These are phyloP conservation scores for Colletotrichum chrysophilum DNA, from an alignment of 2,329 filamentous ascomycete species.

Conservation along the genomic window DNA sequence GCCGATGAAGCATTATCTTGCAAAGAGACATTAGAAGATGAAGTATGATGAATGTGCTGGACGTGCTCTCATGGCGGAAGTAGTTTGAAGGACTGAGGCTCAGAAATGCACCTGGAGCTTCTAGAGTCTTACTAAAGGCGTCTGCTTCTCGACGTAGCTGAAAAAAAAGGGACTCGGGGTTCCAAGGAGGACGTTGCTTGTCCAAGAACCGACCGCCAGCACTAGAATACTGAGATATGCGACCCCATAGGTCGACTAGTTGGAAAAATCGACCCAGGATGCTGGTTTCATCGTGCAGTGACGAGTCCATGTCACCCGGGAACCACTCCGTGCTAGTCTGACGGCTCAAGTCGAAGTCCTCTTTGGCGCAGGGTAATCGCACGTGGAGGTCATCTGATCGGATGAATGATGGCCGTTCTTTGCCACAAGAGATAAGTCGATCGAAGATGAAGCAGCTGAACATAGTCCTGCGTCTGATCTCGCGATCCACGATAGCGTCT, in stretches of 20 bases:
- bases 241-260: constrained; percentile 63
- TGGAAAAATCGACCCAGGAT: constrained; percentile 57
- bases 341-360: constrained; percentile 66
- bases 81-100: constrained; percentile 64
- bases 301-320: constrained; percentile 35
- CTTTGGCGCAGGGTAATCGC: constrained; percentile 70
- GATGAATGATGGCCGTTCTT: constrained; percentile 65
- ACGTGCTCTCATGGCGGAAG: constrained; percentile 68
- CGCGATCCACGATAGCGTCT: constrained; percentile 43
- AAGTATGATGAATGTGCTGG: constrained; percentile 68
- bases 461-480: constrained; percentile 71
- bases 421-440: constrained; percentile 70
- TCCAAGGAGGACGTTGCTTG: constrained; percentile 62
- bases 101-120: constrained; percentile 35
- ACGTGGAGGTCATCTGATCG: constrained; percentile 63
- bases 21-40: constrained; percentile 71
- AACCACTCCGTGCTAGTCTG: constrained; percentile 55
- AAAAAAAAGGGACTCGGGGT: constrained; percentile 58
- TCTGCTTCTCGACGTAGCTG: constrained; percentile 55
- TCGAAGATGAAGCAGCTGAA: constrained; percentile 78
- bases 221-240: constrained; percentile 60
- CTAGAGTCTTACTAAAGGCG: constrained; percentile 49
- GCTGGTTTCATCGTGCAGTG: constrained; percentile 43
- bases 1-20: constrained; percentile 70
- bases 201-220: constrained; percentile 56